Evolutionary conservation across 1,139 yeast genomes (phyloP), one percentile per base, ranked within the genome.

Genomic region (Pichia sp.): DNA sequence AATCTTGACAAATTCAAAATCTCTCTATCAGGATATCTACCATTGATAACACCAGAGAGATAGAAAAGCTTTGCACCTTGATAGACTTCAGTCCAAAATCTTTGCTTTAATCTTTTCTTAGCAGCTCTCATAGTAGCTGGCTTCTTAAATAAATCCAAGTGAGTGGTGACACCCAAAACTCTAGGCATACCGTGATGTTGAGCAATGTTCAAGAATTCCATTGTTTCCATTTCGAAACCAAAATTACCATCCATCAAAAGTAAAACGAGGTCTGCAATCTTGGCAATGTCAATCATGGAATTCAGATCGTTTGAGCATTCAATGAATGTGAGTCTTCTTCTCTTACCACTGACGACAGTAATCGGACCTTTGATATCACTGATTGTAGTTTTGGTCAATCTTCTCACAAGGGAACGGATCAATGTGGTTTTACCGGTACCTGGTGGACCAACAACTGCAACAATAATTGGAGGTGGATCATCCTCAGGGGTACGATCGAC

Each of bases 171-270:
- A 46, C 98, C 98, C 36, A 93, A 69, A 20, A 93, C 94, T 55
- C 96, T 74, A 31, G 99, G 98, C 88, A 93, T 91, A 59, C 98
- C 99, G 57, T 93, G 98, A 53, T 93, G 96, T 51, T 93, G 95
- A 6, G 96, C 93, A 48, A 93, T 74, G 55, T 93, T 93, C 46
- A 93, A 69, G 56, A 93, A 93, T 61, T 93, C 99, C 98, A 93
- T 93, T 13, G 98, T 93, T 60, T 93, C 99, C 99, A 93, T 93
- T 64, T 93, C 99, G 45, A 93, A 77, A 5, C 99, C 99, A 58
- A 86, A 93, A 59, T 93, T 93, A 44, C 98, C 98, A 63, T 93
- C 99, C 45, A 93, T 77, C 69, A 91, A 64, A 43, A 93, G 61
- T 39, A 93, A 67, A 16, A 93, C 95, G 46, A 93, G 67, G 59